Percentiles rank a stretch among this genome's conserved stretches.
phyloP scores from a whole-genome alignment of 768 basidiomycete species.

The Lentinula raphanica region DNA sequence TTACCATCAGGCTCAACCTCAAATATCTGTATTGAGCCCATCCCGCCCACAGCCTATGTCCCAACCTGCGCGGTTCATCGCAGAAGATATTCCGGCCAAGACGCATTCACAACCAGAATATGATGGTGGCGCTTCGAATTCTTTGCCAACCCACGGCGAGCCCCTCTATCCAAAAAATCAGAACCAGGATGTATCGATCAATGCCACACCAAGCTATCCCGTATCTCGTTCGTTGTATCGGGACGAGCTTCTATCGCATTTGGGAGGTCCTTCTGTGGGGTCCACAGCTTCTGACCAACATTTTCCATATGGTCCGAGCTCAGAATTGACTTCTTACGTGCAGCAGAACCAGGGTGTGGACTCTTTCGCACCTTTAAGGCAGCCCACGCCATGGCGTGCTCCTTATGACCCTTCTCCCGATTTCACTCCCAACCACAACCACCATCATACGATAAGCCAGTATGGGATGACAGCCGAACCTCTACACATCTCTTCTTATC shows the following conservation, averaged over 20 bases:
- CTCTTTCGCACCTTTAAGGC: neutral
- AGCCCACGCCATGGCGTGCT: neutral
- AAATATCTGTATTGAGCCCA: neutral
- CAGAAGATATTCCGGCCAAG: neutral
- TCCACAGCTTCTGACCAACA: neutral
- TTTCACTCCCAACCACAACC: neutral
- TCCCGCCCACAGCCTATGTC: neutral
- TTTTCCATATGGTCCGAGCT: neutral
- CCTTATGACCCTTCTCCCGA: neutral
- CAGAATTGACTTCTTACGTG: neutral
- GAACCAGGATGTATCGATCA: neutral
- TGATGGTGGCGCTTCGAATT: neutral
- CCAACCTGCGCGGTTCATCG: neutral
- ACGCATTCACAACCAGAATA: neutral
- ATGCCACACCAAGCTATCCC: neutral
- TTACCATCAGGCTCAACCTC: neutral
- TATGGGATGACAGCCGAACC: neutral
- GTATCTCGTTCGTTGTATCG: neutral
- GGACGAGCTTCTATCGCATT: slow-evolving; percentile 1
- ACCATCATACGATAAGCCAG: neutral
- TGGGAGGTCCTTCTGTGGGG: neutral
- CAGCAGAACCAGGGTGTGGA: neutral
- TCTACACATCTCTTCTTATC: neutral
- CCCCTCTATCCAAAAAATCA: neutral
- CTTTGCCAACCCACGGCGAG: neutral